Percentiles rank a stretch among this genome's conserved stretches.
phyloP scores from a whole-genome alignment of 495 filamentous ascomycete species.

The Sporormia fimetaria region DNA sequence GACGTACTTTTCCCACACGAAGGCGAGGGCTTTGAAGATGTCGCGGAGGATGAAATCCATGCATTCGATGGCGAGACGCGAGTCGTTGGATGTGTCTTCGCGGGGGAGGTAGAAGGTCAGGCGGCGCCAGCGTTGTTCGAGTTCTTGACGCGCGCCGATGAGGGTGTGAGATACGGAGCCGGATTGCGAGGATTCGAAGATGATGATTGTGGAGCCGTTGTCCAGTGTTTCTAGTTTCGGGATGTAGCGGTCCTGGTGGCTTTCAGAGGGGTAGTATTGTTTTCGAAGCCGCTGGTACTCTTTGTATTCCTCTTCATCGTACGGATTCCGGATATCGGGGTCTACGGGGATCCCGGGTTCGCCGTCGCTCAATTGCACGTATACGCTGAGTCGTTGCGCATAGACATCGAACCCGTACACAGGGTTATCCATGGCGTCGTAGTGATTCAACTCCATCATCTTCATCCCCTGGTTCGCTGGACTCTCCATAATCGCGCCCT shows the following conservation, averaged over 20 bases:
- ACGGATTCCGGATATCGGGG: slow-evolving; percentile 28
- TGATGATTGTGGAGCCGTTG: slow-evolving; percentile 44
- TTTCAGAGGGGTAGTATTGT: slow-evolving; percentile 5
- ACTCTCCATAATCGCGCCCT: slow-evolving; percentile 4
- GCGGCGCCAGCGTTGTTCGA: slow-evolving; percentile 43
- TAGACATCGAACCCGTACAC: slow-evolving; percentile 36
- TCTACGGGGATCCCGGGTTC: slow-evolving; percentile 22
- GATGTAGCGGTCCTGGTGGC: slow-evolving; percentile 16
- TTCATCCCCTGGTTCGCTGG: slow-evolving; percentile 26
- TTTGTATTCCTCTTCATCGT: slow-evolving; percentile 16
- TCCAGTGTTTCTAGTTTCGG: slow-evolving; percentile 34
- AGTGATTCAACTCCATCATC: slow-evolving; percentile 42
- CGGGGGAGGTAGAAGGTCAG: slow-evolving; percentile 39
- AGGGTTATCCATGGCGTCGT: slow-evolving; percentile 34
- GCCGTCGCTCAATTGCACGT: slow-evolving; percentile 29
- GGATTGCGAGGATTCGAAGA: slow-evolving; percentile 42
- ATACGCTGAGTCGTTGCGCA: slow-evolving; percentile 35
- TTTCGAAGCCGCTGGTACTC: slow-evolving; percentile 17
- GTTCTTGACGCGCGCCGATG: slow-evolving; percentile 39
- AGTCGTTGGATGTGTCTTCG: slow-evolving; percentile 29
- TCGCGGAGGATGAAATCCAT: slow-evolving; percentile 42
- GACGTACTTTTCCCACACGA: slow-evolving; percentile 39
- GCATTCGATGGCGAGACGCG: slow-evolving; percentile 35
- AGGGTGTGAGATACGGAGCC: slow-evolving; percentile 39
- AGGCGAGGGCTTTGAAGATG: slow-evolving; percentile 40